Base-by-base conservation (phyloP, 768 basidiomycete genomes). In the Boletus tomentosulus region DNA sequence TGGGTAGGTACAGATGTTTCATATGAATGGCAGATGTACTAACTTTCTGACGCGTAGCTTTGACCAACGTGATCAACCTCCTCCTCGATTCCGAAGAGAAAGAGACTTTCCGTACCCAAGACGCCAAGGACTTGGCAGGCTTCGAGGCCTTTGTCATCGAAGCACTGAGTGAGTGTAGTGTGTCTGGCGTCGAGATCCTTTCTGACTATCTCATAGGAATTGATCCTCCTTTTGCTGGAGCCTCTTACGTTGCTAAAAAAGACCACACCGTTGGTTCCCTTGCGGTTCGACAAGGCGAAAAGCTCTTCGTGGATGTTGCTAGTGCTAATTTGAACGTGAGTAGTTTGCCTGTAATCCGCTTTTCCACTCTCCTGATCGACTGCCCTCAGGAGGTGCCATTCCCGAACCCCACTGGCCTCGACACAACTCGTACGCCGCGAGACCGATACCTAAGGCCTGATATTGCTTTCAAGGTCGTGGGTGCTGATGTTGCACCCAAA, bases 161-260 rank as follows among this genome's bases (percentile, higher is more conserved):
- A 66, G 86, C 86, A 13, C 66, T 89, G 55, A 80, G 87, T 89
- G 50, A 60, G 86, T 79, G 0, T 16, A 53, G n/a, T 5, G 10
- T 34, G 13, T 44, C 33, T n/a, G 10, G 33, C 5, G 16, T 11
- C 9, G 27, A 4, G 45, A 27, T 27, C 12, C 3, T 37, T 54
- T 13, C 51, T 64, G 19, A 66, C 37, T 12, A 19, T 15, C 28
- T 8, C 53, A 2, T 49, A 90, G 87, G 89, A 50, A 73, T 89
- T 46, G 84, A 86, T 42, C 87, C 89, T 10, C 78, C 84, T 3
- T 84, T 91, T 74, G 78, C 76, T 50, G 88, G 89, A 51, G 79
- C 81, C 31, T 84, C 79, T 62, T 86, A 86, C 48, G 66, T 79
- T 51, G 77, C 80, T 0, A 66, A 76, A 45, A 74, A 73, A 46